phyloP scores from a whole-genome alignment of 2,329 filamentous ascomycete genomes.

The Aspergillus transmontanensis region DNA sequence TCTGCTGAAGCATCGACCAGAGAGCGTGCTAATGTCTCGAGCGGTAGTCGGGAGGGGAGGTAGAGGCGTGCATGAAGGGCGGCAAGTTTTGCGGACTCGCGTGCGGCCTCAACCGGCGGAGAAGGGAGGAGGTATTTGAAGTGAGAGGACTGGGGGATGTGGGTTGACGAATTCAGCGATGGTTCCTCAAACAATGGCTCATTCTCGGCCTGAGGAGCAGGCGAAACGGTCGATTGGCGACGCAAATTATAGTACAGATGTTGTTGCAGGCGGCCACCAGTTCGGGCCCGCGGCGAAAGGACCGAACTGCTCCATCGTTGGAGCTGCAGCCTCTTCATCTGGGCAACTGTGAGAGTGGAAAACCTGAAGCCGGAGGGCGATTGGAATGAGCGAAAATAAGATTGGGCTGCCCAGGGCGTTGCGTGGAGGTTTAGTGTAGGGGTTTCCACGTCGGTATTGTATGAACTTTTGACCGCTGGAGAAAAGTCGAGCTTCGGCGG shows the following conservation, averaged over 20 bases:
- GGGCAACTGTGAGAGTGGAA: conserved; percentile 27
- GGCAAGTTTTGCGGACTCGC: conserved; percentile 81
- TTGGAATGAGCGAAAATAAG: conserved; percentile 14
- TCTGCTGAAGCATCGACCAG: conserved; percentile 88
- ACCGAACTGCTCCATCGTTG: conserved; percentile 55
- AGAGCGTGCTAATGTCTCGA: conserved; percentile 82
- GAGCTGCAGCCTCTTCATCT: conserved; percentile 56
- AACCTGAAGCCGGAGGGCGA: conserved; percentile 7
- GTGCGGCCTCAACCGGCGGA: conserved; percentile 68
- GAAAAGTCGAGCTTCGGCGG: conserved; percentile 42
- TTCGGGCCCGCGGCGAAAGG: conserved; percentile 51
- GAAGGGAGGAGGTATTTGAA: conserved; percentile 62
- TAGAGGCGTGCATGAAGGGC: conserved; percentile 88
- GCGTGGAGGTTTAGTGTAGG: conserved; percentile 16
- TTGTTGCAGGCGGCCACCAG: conserved; percentile 41
- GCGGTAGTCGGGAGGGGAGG: conserved; percentile 77
- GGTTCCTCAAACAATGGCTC: conserved; percentile 32
- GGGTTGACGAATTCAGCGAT: conserved; percentile 26
- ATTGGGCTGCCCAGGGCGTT: conserved; percentile 23
- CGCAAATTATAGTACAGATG: conserved; percentile 39
- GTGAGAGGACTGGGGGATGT: conserved; percentile 29
- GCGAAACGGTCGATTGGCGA: conserved; percentile 45
- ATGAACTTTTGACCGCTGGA: conserved; percentile 28
- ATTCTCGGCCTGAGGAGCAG: conserved; percentile 29
- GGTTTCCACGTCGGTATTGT: conserved; percentile 14